phyloP scores from a whole-genome alignment of 176 grass and related monocot genomes.

The Oryza brachyantha region DNA sequence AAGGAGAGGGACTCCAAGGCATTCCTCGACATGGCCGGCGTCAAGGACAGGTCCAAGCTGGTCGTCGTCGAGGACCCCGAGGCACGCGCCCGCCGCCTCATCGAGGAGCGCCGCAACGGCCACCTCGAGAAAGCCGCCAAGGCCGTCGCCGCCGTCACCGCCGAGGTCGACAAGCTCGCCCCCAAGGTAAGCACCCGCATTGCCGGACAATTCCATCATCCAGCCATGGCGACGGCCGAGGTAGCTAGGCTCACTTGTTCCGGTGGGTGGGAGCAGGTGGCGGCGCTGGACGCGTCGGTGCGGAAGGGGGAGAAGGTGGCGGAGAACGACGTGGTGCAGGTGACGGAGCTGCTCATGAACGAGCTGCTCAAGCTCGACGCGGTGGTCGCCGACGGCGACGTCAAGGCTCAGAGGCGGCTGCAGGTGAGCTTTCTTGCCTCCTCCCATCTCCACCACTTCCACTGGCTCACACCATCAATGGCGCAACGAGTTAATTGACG shows the following conservation, averaged over 20 bases:
- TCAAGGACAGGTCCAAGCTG: constrained; percentile 92
- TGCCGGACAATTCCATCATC: background rate
- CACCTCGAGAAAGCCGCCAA: constrained; percentile 68
- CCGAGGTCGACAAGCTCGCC: constrained; percentile 86
- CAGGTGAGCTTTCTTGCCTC: constrained; percentile 39
- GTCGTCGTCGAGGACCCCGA: constrained; percentile 70
- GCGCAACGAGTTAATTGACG: no score
- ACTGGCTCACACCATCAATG: background rate
- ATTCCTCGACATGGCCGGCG: constrained; percentile 80
- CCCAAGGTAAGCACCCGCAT: constrained; percentile 60
- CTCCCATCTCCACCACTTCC: background rate
- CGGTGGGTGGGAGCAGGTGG: constrained; percentile 43
- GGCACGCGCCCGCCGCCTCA: constrained; percentile 74
- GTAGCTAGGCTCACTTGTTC: background rate
- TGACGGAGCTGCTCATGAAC: constrained; percentile 92
- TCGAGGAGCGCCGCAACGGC: constrained; percentile 64
- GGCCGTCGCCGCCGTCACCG: constrained; percentile 62
- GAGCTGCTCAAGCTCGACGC: constrained; percentile 90
- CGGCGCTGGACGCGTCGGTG: constrained; percentile 75
- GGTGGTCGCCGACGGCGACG: constrained; percentile 69
- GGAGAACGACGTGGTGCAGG: constrained; percentile 67
- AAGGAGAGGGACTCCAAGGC: constrained; percentile 83
- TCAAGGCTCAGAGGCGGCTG: constrained; percentile 65
- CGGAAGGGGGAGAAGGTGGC: constrained; percentile 75
- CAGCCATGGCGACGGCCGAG: background rate